phyloP scores from a whole-genome alignment of 306 rosid genomes.

The Prunus padus region DNA sequence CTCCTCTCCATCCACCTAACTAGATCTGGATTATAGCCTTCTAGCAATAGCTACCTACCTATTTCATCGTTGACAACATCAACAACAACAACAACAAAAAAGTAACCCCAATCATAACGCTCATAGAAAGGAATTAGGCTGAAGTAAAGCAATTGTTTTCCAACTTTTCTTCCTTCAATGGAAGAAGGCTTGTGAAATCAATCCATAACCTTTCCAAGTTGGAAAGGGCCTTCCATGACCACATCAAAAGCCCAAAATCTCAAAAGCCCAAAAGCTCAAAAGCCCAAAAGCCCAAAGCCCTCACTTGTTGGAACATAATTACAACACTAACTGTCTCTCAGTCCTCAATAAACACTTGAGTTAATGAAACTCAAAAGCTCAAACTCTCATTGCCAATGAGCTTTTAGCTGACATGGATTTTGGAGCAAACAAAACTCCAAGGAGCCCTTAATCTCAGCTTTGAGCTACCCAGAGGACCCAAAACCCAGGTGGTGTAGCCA shows the following conservation, averaged over 20 bases:
- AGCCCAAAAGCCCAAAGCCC: not conserved
- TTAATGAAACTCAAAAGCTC: not conserved
- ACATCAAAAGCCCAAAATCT: not conserved
- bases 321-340: not conserved
- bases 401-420: not conserved
- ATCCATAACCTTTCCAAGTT: not conserved
- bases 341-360: not conserved
- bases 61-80: no score
- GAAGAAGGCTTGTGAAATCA: not conserved
- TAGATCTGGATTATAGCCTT: not conserved
- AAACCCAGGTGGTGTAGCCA: constrained; percentile 15
- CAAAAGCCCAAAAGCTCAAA: not conserved
- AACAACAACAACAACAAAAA: not conserved
- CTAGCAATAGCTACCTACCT: not conserved
- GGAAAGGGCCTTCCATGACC: not conserved
- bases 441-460: not conserved
- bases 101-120: no score
- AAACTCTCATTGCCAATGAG: not conserved
- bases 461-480: not conserved
- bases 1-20: not conserved
- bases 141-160: not conserved
- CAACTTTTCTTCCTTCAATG: not conserved
- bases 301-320: not conserved
- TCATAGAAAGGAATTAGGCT: not conserved
- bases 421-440: not conserved